Evolutionary conservation across 106 monocot genomes (phyloP).

Genomic region (Dendrobium officinale): DNA sequence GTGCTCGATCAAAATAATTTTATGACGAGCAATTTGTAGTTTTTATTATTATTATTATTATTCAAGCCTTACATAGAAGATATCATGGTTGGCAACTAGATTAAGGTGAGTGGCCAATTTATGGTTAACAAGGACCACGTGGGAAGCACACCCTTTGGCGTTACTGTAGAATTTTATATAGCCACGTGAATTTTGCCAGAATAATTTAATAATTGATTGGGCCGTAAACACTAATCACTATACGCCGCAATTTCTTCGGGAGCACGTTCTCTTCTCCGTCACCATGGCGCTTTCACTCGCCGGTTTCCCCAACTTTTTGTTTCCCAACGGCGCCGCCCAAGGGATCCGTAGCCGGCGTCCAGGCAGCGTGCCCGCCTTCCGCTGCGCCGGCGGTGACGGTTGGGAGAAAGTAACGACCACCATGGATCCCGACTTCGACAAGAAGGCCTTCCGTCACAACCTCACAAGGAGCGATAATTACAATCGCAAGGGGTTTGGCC

Average conservation of each 20-base stretch:
- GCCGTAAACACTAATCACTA: too few species aligned
- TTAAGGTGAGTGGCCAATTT: too few species aligned
- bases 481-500: conserved; percentile 89
- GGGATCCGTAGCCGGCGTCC: not conserved
- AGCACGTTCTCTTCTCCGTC: not conserved
- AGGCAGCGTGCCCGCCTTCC: not conserved
- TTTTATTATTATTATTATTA: too few species aligned
- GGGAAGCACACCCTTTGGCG: too few species aligned
- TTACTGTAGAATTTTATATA: too few species aligned
- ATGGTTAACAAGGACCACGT: too few species aligned
- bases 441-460: conserved; percentile 86
- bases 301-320: conserved; percentile 9
- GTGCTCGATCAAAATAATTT: too few species aligned
- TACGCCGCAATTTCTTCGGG: not conserved
- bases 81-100: too few species aligned
- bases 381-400: conserved; percentile 23
- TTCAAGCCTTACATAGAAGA: too few species aligned
- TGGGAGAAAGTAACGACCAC: conserved; percentile 10
- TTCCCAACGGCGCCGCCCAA: not conserved
- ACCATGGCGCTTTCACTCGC: conserved; percentile 20
- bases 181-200: too few species aligned
- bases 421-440: conserved; percentile 64
- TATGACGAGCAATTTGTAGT: too few species aligned
- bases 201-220: too few species aligned
- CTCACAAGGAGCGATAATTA: conserved; percentile 90